Evolutionary conservation across 495 filamentous ascomycete species (phyloP), one percentile per base, ranked within the genome.

Genomic region (Acidiella bohemica): DNA sequence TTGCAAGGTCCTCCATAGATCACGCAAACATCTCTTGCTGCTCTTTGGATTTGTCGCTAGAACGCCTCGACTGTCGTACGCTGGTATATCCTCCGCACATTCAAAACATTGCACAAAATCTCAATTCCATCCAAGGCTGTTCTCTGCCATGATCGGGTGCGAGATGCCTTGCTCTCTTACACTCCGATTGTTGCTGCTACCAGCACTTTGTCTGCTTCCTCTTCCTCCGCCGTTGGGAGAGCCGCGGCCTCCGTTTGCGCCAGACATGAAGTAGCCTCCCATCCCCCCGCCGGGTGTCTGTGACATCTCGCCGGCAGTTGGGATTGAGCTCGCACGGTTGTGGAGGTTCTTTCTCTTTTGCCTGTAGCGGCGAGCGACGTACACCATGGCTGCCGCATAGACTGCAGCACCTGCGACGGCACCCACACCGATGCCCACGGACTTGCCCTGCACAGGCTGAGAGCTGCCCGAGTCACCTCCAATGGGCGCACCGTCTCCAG

Each of bases 341-440:
- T 96, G 90, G n/a, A n/a, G n/a, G 30, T 26, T 26, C 56, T 78
- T 72, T 64, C 77, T 81, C 65, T 78, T 80, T 64, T 80, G 80
- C 68, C 84, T 86, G 72, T 96, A 97, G 44, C 90, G 71, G 32
- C 92, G 74, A 18, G 90, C 90, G 48, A 96, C 73, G 57, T 87
- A 80, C 63, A 96, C 92, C 90, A 97, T 96, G 58, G 84, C 92
- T n/a, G 83, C 88, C 56, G 87, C 92, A 52, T 97, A 97, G n/a
- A 78, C 81, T 32, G 78, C 77, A 12, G 84, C 84, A 53, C 85
- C 84, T 29, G 70, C 74, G 22, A 85, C 73, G 37, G 82, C 79
- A 51, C 79, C 82, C 32, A 78, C 63, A 33, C 76, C 83, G 57
- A 95, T 84, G 48, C 80, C 85, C 33, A 84, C 80, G n/a, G 81